These are phyloP conservation scores for Auricularia auricula-judae DNA, from an alignment of 768 basidiomycete genomes.

Conservation along the genomic window DNA sequence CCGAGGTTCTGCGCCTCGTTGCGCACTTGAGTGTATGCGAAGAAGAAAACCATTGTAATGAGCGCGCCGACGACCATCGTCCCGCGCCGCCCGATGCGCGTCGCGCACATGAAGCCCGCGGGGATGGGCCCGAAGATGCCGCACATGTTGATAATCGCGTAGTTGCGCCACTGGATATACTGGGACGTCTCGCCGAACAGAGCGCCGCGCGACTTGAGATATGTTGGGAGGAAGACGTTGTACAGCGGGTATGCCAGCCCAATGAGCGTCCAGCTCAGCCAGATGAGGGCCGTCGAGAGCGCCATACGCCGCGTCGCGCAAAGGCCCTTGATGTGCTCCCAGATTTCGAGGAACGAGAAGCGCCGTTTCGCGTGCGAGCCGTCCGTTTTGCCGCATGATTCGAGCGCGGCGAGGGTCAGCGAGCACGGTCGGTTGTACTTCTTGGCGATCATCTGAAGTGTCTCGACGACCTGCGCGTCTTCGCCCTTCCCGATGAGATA, in stretches of 20 bases:
- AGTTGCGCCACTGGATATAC: slow-evolving; percentile 19
- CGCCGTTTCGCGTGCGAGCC: slow-evolving; percentile 16
- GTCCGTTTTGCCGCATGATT: slow-evolving; percentile 9
- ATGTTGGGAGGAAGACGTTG: slow-evolving; percentile 40
- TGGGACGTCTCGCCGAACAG: not conserved
- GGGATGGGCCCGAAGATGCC: slow-evolving; percentile 39
- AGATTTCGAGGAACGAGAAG: slow-evolving; percentile 8
- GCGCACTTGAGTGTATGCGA: slow-evolving; percentile 30
- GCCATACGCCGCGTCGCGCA: slow-evolving; percentile 56
- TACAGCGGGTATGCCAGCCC: slow-evolving; percentile 46
- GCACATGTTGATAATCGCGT: slow-evolving; percentile 35
- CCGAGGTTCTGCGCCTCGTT: not conserved
- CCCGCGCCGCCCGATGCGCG: slow-evolving; percentile 28
- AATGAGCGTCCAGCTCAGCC: slow-evolving; percentile 18
- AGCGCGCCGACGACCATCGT: slow-evolving; percentile 21
- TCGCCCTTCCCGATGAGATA: slow-evolving; percentile 43
- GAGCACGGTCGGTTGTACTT: slow-evolving; percentile 35
- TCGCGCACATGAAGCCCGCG: slow-evolving; percentile 24
- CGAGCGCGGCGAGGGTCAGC: slow-evolving; percentile 36
- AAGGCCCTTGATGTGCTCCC: slow-evolving; percentile 42
- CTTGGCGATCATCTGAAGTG: slow-evolving; percentile 37
- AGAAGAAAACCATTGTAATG: slow-evolving; percentile 36
- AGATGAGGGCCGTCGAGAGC: slow-evolving; percentile 45
- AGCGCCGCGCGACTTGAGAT: slow-evolving; percentile 22
- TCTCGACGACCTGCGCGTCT: slow-evolving; percentile 39